These are phyloP conservation scores for Eragrostis curvula DNA, from an alignment of 176 grass and related monocot species.

Conservation along the genomic window DNA sequence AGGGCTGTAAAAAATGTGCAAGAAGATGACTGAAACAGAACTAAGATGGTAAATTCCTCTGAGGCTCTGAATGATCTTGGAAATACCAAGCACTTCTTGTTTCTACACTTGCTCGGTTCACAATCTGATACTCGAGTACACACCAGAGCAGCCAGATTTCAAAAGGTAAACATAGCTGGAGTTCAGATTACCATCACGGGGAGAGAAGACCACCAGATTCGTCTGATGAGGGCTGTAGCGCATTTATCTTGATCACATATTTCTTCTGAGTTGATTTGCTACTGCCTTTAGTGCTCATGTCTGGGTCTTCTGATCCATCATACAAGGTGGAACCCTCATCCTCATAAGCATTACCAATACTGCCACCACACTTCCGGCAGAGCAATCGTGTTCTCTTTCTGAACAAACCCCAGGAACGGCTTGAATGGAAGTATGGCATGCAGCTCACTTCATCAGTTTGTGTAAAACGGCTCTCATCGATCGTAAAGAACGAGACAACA, in stretches of 20 bases:
- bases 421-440: conserved; percentile 59
- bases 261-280: conserved; percentile 40
- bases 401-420: conserved; percentile 62
- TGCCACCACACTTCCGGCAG: conserved; percentile 60
- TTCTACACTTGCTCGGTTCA: not conserved
- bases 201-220: conserved; percentile 39
- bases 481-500: conserved; percentile 51
- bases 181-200: not conserved
- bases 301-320: conserved; percentile 28
- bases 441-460: conserved; percentile 65
- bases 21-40: not conserved
- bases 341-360: conserved; percentile 58
- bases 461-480: conserved; percentile 68
- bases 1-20: not conserved
- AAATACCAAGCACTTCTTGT: not conserved
- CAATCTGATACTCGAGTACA: conserved; percentile 3
- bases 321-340: conserved; percentile 40
- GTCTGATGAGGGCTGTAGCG: conserved; percentile 55
- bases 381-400: conserved; percentile 54
- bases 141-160: not conserved
- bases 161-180: not conserved
- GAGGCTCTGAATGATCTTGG: not conserved
- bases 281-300: conserved; percentile 30
- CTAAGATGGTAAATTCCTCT: not conserved
- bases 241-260: conserved; percentile 70